Evolutionary conservation across 768 basidiomycete genomes (phyloP), one percentile per base, ranked within the genome.

Genomic region (Hypsizygus marmoreus): DNA sequence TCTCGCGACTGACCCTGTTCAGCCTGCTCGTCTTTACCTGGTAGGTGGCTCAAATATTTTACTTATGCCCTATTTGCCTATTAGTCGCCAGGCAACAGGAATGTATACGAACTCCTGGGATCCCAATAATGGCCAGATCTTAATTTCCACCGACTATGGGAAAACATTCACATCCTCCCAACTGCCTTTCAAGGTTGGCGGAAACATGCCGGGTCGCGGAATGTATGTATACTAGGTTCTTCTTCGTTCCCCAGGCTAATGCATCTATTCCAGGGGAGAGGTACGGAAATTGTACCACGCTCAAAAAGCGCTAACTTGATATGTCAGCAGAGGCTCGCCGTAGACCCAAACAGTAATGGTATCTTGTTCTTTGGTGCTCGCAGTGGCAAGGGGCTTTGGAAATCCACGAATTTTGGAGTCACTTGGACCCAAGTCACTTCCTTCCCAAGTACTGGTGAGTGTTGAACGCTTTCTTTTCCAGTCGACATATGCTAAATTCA

Each of bases 191-290:
- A 86, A 86, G 52, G 76, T 83, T 24, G 82, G 83, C 24, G 82
- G 82, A 6, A 83, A 84, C 58, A 82, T 82, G 82, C 82, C 82
- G 25, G 82, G 82, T 39, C 79, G 82, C 58, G 84, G 81, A 56
- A 76, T 82, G 75, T 74, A 49, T 64, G 65, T 57, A 25, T 43
- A 12, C 16, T 19, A 49, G 12, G 14, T n/a, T 29, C 2, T 46
- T n/a, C 49, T n/a, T 16, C 34, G 39, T 33, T 17, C 26, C 14
- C 31, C 19, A 8, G 24, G 13, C 39, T 28, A 36, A 56, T 45
- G 2, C 36, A 36, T n/a, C 35, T 38, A 16, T 42, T 44, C 9
- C 29, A 72, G 73, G 72, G 76, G 79, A 58, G 79, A 80, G 67
- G 78, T 76, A 57, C 23, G 55, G 42, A n/a, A n/a, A n/a, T n/a